Base-by-base conservation (phyloP, 106 monocot species). In the Posidonia australis region DNA sequence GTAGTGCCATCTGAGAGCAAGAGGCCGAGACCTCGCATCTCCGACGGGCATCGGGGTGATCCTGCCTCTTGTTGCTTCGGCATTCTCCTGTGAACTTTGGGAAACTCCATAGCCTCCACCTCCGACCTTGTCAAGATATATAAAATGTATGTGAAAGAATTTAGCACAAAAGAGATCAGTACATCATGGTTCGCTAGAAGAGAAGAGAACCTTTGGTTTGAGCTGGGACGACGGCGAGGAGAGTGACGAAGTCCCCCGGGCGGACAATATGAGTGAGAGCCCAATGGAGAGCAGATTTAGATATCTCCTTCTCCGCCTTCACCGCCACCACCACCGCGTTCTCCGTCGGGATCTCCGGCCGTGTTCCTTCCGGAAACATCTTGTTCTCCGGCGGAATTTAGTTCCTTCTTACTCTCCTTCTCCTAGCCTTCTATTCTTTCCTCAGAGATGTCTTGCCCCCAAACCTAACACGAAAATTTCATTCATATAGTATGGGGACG, bases 251-350 rank as follows among this genome's bases (percentile, higher is more conserved):
- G 45, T 85, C 80, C 13, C 81, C 77, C 4, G 80, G 75, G 17
- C 64, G 77, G 64, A 85, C 80, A 19, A 85, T 46, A 60, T 80
- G 84, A 20, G 84, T 76, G 51, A 85, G 75, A 19, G 84, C 80
- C 84, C 84, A 85, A 10, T 58, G 74, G 44, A 85, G 72, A 3
- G 80, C 77, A 13, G 75, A 67, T 70, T 68, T 81, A 2, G 74
- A 58, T 43, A 85, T 74, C 56, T 85, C 84, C 69, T 51, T 71
- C 65, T 74, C 77, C 28, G 84, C 81, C 69, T 67, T 78, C 47
- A 85, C 84, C 24, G 84, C 84, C 41, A 85, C 84, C 43, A 81
- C 67, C 56, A 85, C 72, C n/a, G 77, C 77, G 32, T 66, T 74
- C 67, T 74, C 82, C 67, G 65, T 5, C 36, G 18, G 53, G 10